Conservation (phyloP, 345 rosid species). For the Pistacia vera region DNA sequence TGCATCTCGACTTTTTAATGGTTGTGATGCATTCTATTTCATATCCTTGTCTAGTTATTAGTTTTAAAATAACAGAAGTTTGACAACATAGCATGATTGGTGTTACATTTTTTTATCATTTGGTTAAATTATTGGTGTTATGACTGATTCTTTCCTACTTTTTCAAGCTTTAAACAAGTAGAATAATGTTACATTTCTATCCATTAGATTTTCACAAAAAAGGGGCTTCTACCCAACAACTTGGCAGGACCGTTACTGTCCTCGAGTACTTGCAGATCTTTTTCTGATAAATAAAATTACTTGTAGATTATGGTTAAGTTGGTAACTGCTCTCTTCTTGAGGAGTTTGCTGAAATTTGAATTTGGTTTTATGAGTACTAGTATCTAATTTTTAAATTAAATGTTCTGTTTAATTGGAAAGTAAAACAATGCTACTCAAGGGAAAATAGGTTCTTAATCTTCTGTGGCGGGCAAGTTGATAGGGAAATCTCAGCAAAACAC, state of each 20-base stretch:
- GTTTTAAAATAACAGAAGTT: too few relatives aligned
- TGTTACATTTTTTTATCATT: too few relatives aligned
- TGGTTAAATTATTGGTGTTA: background rate
- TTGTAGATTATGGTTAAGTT: slow-evolving; percentile 1
- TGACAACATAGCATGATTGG: too few relatives aligned
- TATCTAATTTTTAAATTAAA: background rate
- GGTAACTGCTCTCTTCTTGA: background rate
- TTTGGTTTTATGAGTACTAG: background rate
- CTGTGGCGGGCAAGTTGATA: slow-evolving; percentile 3
- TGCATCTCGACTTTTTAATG: background rate
- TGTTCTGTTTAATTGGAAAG: background rate
- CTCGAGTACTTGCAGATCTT: background rate
- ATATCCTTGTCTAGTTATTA: background rate
- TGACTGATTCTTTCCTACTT: slow-evolving; percentile 2
- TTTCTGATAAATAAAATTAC: slow-evolving; percentile 1
- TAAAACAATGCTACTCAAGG: background rate
- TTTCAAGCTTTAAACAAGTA: background rate
- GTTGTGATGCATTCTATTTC: background rate
- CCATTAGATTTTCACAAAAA: background rate
- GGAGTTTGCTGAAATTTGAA: slow-evolving; percentile 7
- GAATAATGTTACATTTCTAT: background rate
- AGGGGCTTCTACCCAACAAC: background rate
- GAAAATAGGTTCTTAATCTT: background rate
- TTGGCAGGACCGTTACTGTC: background rate
- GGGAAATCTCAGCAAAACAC: too few relatives aligned